These are phyloP conservation scores for Dunaliella sp. DNA, from an alignment of 139 green algal genomes.

Conservation along the genomic window DNA sequence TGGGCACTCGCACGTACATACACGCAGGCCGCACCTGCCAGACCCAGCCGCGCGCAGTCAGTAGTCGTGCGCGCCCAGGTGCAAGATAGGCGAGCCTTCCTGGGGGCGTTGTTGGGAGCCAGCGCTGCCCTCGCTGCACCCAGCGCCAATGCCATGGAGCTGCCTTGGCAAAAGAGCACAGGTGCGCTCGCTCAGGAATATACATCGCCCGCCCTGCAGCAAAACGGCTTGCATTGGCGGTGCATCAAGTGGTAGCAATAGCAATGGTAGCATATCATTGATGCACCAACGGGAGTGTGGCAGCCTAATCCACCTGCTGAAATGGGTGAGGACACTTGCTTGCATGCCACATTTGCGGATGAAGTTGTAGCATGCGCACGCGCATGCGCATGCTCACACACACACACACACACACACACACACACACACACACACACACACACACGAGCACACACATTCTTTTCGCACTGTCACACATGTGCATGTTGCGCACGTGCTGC, in stretches of 20 bases:
- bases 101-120: conserved; percentile 19
- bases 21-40: conserved; percentile 18
- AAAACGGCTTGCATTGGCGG: too few relatives aligned
- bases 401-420: background rate
- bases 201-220: too few relatives aligned
- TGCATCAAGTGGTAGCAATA: too few relatives aligned
- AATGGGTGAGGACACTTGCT: too few relatives aligned
- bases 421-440: background rate
- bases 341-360: background rate
- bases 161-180: conserved; percentile 28
- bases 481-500: too few relatives aligned
- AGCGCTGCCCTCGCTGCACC: conserved; percentile 21
- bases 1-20: background rate
- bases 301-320: too few relatives aligned
- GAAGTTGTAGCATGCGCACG: background rate
- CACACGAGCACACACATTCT: background rate
- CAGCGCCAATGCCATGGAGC: conserved; percentile 15
- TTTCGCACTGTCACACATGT: too few relatives aligned
- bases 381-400: background rate
- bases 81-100: conserved; percentile 20
- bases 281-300: too few relatives aligned
- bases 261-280: too few relatives aligned
- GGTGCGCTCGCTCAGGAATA: too few relatives aligned
- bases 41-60: too few relatives aligned
- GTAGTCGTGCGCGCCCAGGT: conserved; percentile 32